Evolutionary conservation across 2,329 filamentous ascomycete species (phyloP), one percentile per base, ranked within the genome.

Genomic region (Apiospora kogelbergensis): DNA sequence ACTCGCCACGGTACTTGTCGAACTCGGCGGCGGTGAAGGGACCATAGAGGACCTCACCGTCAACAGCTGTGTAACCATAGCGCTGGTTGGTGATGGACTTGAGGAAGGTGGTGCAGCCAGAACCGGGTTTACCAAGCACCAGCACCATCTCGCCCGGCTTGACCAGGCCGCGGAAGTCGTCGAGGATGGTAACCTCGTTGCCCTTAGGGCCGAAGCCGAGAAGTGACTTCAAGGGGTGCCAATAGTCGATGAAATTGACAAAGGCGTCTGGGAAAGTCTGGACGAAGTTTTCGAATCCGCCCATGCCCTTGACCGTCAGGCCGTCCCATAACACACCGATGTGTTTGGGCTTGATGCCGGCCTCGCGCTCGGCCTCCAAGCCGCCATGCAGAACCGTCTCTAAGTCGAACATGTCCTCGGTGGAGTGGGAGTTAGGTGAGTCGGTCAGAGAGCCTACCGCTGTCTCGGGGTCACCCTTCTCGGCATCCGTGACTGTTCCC

Each of bases 61-160:
- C 67, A 15, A 89, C 82, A 33, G 78, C 74, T 0, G 86, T 87
- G 75, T 88, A 90, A 15, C 86, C 86, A 70, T 81, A 81, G 5
- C 87, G 85, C 76, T 92, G 89, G 76, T 92, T 92, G 20, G 89
- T 85, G 69, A 92, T 90, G 0, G 87, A 84, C 78, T 90, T 91
- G 68, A 92, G 84, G 72, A 92, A 91, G 0, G 90, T 91, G 1
- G 90, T 91, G 76, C 90, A 93, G 33, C 90, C 90, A 0, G 88
- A 90, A 0, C 93, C 93, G 0, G 93, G 93, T 71, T 90, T 88
- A 26, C 93, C 93, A 7, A 97, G 84, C 0, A 97, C 93, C 1
- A 97, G 84, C 0, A 95, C 87, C 94, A 97, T 97, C 83, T 97
- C 94, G 0, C 94, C 95, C 0, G 93, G 92, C 72, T 91, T 90